These are phyloP conservation scores for Trichoderma koningiopsis DNA, from an alignment of 2,329 filamentous ascomycete genomes.

Conservation along the genomic window DNA sequence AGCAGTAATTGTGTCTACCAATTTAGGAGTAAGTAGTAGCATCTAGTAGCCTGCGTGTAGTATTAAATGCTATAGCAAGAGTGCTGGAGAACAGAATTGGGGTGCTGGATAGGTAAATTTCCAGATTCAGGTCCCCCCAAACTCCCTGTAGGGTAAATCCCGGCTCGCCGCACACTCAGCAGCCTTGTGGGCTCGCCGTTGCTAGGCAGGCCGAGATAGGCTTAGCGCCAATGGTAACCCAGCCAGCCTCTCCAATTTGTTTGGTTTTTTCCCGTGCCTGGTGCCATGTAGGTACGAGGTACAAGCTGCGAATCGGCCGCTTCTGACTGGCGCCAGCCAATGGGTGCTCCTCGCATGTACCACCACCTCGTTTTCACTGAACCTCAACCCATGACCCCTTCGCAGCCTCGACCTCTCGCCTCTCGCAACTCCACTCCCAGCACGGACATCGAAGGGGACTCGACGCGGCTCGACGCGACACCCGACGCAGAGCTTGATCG, in stretches of 20 bases:
- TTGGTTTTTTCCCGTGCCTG: constrained; percentile 6
- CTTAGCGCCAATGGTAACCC: not conserved
- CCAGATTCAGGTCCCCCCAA: too few species aligned
- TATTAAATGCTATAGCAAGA: too few species aligned
- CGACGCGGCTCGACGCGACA: not conserved
- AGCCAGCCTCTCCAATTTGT: constrained; percentile 23
- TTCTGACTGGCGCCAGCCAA: not conserved
- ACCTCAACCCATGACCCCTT: constrained; percentile 14
- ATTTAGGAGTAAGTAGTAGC: too few species aligned
- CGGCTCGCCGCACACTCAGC: not conserved
- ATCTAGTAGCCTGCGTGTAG: too few species aligned
- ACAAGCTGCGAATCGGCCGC: constrained; percentile 5
- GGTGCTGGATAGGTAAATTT: too few species aligned
- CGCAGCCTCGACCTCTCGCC: not conserved
- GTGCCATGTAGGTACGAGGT: not conserved
- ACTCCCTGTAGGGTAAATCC: not conserved
- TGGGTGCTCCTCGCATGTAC: not conserved
- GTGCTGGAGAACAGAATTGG: too few species aligned
- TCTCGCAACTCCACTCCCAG: not conserved
- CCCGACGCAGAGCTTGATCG: not conserved
- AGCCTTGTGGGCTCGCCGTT: not conserved
- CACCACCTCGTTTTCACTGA: constrained; percentile 13
- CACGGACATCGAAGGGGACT: not conserved
- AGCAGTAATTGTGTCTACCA: too few species aligned
- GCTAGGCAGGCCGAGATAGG: not conserved